Evolutionary conservation across 257 asterid genomes (phyloP).

Genomic region (Solanum chmielewskii): DNA sequence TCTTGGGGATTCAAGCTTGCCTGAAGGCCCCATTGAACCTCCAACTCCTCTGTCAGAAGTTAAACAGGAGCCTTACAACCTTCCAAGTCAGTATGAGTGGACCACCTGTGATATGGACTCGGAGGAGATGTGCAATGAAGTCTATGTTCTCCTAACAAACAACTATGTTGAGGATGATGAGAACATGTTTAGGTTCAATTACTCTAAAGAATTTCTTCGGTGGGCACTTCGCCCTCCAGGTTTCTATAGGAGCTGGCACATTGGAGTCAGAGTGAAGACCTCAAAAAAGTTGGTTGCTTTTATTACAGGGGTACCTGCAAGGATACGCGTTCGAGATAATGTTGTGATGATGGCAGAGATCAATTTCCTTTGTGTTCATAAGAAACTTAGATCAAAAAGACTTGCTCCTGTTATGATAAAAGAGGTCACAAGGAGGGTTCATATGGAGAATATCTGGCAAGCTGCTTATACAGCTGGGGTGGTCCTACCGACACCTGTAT

Average conservation of each 20-base stretch:
- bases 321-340: slow-evolving; percentile 51
- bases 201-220: slow-evolving; percentile 79
- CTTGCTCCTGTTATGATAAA: slow-evolving; percentile 90
- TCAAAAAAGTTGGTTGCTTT: slow-evolving; percentile 80
- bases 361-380: slow-evolving; percentile 75
- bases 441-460: slow-evolving; percentile 83
- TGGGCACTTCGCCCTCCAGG: slow-evolving; percentile 92
- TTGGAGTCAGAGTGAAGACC: slow-evolving; percentile 71
- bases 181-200: slow-evolving; percentile 77
- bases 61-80: slow-evolving; percentile 81
- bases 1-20: slow-evolving; percentile 48
- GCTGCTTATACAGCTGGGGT: slow-evolving; percentile 94
- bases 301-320: slow-evolving; percentile 82
- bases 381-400: slow-evolving; percentile 82
- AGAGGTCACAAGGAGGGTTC: slow-evolving; percentile 80
- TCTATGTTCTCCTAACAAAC: slow-evolving; percentile 50
- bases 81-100: slow-evolving; percentile 81
- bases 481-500: slow-evolving; percentile 70
- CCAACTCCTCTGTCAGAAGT: slow-evolving; percentile 66
- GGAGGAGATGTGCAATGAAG: slow-evolving; percentile 66
- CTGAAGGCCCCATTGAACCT: slow-evolving; percentile 78
- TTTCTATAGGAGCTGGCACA: slow-evolving; percentile 63
- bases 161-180: slow-evolving; percentile 84
- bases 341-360: slow-evolving; percentile 77
- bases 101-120: slow-evolving; percentile 66